phyloP scores from a whole-genome alignment of 768 basidiomycete species.

The Fomitopsis pulvina region DNA sequence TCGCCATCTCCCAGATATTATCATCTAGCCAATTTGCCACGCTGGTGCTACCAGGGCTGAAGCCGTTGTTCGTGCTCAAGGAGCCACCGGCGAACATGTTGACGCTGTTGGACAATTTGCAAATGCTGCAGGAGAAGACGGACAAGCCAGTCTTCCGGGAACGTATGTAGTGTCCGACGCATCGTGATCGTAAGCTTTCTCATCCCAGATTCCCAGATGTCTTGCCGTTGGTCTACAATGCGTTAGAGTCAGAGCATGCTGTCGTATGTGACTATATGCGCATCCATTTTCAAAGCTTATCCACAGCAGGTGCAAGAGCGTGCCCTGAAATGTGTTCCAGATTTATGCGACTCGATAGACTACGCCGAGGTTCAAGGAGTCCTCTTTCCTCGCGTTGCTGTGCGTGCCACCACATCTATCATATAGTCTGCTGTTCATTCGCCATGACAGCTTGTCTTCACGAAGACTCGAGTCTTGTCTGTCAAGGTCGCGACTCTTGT shows the following conservation, averaged over 20 bases:
- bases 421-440: background rate
- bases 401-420: constrained; percentile 31
- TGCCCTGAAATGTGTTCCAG: constrained; percentile 77
- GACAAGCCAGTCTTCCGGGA: constrained; percentile 82
- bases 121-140: constrained; percentile 84
- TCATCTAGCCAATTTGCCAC: constrained; percentile 75
- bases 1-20: constrained; percentile 76
- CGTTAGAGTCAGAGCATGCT: constrained; percentile 92
- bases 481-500: constrained; percentile 86
- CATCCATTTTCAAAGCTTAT: background rate
- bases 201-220: constrained; percentile 76
- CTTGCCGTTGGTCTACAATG: constrained; percentile 92
- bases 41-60: constrained; percentile 79
- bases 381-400: constrained; percentile 89
- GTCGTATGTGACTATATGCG: constrained; percentile 36
- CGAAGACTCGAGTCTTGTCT: constrained; percentile 80
- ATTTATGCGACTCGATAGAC: constrained; percentile 88
- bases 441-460: constrained; percentile 72
- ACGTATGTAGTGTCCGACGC: constrained; percentile 44
- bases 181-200: no score
- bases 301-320: constrained; percentile 76
- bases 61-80: constrained; percentile 83
- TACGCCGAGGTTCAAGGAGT: constrained; percentile 92
- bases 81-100: constrained; percentile 98
- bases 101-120: constrained; percentile 84